Percentiles rank a stretch among this genome's conserved stretches.
These are phyloP conservation scores for Microbotryomycetes sp. DNA, from an alignment of 1,284 basidiomycete genomes.

Conservation along the genomic window DNA sequence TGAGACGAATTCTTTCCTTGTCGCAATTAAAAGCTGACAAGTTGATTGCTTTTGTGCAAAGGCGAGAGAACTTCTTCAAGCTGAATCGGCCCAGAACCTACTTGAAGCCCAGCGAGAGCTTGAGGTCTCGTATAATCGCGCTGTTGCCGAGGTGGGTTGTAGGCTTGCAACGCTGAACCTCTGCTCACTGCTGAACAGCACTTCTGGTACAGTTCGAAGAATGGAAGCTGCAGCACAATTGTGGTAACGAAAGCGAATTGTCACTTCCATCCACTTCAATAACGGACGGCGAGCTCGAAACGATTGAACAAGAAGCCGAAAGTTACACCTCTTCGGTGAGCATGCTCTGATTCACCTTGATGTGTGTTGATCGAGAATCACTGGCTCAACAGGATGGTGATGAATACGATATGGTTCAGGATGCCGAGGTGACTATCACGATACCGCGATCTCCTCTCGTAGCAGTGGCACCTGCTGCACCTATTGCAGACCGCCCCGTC, in stretches of 20 bases:
- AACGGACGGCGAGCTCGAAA: background rate
- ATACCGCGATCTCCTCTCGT: no score
- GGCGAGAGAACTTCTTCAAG: slow-evolving; percentile 1
- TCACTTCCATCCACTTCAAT: background rate
- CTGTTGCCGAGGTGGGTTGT: slow-evolving; percentile 3
- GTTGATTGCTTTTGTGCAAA: background rate
- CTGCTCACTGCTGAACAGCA: background rate
- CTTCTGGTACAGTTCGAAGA: background rate
- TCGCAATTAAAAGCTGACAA: background rate
- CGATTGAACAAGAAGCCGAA: no score
- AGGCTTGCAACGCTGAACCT: background rate
- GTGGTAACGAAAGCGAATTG: background rate
- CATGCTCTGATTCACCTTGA: no score
- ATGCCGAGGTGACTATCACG: background rate
- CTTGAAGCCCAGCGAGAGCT: slow-evolving; percentile 13
- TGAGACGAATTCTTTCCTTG: no score
- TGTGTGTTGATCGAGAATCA: no score
- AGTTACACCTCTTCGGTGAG: no score
- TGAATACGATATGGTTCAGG: background rate
- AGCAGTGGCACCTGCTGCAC: background rate
- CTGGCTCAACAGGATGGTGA: no score
- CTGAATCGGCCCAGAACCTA: slow-evolving; percentile 1
- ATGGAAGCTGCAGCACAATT: slow-evolving; percentile 1
- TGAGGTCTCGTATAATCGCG: slow-evolving; percentile 7
- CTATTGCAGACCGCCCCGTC: no score